These are phyloP conservation scores for Globisporangium sylvaticum DNA, from an alignment of 352 stramenopile species.

Conservation along the genomic window DNA sequence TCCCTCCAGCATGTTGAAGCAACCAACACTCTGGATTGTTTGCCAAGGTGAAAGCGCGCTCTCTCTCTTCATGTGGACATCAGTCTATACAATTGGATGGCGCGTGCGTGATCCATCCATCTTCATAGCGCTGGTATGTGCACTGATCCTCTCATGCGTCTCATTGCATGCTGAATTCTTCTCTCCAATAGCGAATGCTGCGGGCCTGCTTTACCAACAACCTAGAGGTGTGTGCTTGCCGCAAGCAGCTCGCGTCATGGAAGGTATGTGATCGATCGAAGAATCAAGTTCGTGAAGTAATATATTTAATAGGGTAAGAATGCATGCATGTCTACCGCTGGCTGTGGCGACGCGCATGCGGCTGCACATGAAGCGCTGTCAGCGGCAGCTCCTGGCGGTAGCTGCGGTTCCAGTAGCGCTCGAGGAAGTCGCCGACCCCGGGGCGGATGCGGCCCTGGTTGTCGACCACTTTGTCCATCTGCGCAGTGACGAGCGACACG, in stretches of 20 bases:
- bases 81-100: too few species aligned
- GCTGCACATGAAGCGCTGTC: neutral
- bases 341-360: neutral
- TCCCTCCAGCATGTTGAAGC: neutral
- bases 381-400: constrained; percentile 2
- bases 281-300: neutral
- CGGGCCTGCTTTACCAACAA: neutral
- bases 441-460: constrained; percentile 30
- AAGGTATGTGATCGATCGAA: neutral
- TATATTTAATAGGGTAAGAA: neutral
- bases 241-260: neutral
- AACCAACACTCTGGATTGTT: neutral
- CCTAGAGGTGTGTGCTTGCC: neutral
- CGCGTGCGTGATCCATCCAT: too few species aligned
- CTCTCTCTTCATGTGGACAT: too few species aligned
- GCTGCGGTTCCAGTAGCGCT: constrained; percentile 35
- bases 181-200: neutral
- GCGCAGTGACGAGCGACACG: constrained; percentile 36
- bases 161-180: neutral
- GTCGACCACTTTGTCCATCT: constrained; percentile 43
- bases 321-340: neutral
- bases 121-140: neutral
- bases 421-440: constrained; percentile 34
- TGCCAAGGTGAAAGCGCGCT: neutral
- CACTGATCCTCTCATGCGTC: neutral